Percentiles rank a stretch among this genome's conserved stretches.
These are phyloP conservation scores for Colletotrichum sp. DNA, from an alignment of 2,329 filamentous ascomycete species.

Conservation along the genomic window DNA sequence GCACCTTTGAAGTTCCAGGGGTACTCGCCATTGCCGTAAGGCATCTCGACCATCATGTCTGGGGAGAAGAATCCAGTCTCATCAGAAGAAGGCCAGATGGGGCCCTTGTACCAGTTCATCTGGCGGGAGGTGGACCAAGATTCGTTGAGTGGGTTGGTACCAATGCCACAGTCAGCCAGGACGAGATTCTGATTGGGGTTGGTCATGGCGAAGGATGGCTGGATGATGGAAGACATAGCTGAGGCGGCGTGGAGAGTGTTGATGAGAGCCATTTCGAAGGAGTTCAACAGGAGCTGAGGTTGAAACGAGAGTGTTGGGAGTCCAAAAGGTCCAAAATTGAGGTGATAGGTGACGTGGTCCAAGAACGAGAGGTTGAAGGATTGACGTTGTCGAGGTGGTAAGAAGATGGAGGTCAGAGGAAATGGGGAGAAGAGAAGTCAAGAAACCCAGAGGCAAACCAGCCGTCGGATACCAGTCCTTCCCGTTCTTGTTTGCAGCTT, in stretches of 20 bases:
- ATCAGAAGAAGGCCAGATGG: conserved; percentile 39
- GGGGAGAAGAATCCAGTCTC: conserved; percentile 39
- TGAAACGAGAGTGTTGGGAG: not conserved
- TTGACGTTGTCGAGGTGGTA: not conserved
- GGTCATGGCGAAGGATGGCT: conserved; percentile 18
- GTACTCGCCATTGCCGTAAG: conserved; percentile 41
- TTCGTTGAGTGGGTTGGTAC: conserved; percentile 42
- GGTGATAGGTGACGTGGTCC: not conserved
- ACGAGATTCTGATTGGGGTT: conserved; percentile 39
- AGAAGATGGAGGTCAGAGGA: not conserved
- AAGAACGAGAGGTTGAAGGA: not conserved
- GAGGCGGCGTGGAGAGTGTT: not conserved
- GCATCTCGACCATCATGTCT: conserved; percentile 43
- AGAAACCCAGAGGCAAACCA: not conserved
- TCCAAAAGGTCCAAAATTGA: not conserved
- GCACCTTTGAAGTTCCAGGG: conserved; percentile 42
- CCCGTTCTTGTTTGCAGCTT: not conserved
- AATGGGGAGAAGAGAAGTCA: not conserved
- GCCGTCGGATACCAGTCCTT: not conserved
- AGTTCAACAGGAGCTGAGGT: not conserved
- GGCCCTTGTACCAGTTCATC: conserved; percentile 47
- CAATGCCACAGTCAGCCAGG: conserved; percentile 47
- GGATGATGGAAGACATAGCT: conserved; percentile 9
- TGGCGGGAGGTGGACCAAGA: conserved; percentile 49
- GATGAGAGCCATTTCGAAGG: not conserved